Evolutionary conservation across 2,329 filamentous ascomycete genomes (phyloP), one percentile per base, ranked within the genome.

Genomic region (Fusarium pseudonygamai): DNA sequence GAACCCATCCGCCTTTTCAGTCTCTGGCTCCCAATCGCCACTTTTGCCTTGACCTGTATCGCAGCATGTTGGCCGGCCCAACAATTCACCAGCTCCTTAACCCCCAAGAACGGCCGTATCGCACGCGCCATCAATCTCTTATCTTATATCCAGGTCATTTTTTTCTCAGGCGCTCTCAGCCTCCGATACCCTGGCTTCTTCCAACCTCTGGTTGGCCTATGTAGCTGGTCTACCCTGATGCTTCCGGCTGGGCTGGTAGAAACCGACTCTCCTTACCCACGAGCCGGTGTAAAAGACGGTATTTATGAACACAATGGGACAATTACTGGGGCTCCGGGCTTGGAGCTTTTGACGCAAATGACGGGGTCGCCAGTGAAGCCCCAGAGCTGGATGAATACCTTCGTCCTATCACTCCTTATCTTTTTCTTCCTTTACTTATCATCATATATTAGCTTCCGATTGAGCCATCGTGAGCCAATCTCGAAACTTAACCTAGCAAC

Each of bases 91-190:
- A 12, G 9, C 5, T 20, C 20, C 11, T 28, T 28, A 2, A 39
- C 12, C 3, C 2, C 36, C 0, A 47, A 40, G 16, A 40, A 24
- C 11, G 14, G n/a, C 5, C 46, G 37, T 15, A 13, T 65, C 16
- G n/a, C 64, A 3, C 63, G 71, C 13, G 67, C 75, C 4, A 71
- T 73, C 18, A 60, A 94, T 78, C 93, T 92, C 74, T 82, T 95
- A 47, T 90, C 93, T 75, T 94, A 94, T 78, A 88, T 94, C 18
- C 93, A 95, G 77, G 94, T 93, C 77, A 86, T 93, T 39, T 91
- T 93, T 47, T 84, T 95, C 67, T 91, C 92, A 0, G 92, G 92
- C 6, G 88, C 89, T 22, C 83, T 94, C 57, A 92, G 88, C 24
- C 82, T 95, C 60, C 86, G 88, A 60, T 94, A 94, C 74, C 93